phyloP scores from a whole-genome alignment of 768 basidiomycete genomes.

The Lentinula detonsa region DNA sequence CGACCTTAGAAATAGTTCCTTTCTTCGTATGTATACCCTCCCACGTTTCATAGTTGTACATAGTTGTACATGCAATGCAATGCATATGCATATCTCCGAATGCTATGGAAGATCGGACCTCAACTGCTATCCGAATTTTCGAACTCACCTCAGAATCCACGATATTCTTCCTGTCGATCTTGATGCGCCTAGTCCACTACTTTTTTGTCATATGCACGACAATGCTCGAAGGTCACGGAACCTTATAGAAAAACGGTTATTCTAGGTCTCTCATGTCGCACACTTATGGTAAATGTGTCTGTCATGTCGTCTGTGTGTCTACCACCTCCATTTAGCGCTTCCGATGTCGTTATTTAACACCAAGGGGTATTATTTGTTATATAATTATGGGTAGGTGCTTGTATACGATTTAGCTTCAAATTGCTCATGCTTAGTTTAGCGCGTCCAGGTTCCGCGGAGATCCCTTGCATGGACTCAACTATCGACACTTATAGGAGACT shows the following conservation, averaged over 20 bases:
- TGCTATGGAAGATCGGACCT: too few species aligned
- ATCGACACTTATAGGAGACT: neutral
- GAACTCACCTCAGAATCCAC: neutral
- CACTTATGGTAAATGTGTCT: neutral
- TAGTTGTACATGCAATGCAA: neutral
- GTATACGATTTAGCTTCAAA: neutral
- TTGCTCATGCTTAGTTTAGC: neutral
- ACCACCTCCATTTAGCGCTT: neutral
- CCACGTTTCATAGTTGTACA: neutral
- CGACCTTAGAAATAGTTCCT: neutral
- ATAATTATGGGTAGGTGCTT: neutral
- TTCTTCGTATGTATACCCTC: neutral
- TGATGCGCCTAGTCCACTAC: neutral
- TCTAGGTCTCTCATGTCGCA: neutral
- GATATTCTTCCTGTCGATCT: neutral
- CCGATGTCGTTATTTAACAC: neutral
- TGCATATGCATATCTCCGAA: neutral
- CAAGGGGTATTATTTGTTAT: neutral
- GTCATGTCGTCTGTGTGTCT: neutral
- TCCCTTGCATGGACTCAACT: constrained; percentile 1
- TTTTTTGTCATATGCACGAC: neutral
- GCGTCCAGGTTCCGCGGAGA: constrained; percentile 6
- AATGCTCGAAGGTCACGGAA: neutral
- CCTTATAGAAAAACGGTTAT: neutral
- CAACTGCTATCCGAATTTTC: neutral